Evolutionary conservation across 1,139 yeast genomes (phyloP).

Genomic region (Taphrina pruni): DNA sequence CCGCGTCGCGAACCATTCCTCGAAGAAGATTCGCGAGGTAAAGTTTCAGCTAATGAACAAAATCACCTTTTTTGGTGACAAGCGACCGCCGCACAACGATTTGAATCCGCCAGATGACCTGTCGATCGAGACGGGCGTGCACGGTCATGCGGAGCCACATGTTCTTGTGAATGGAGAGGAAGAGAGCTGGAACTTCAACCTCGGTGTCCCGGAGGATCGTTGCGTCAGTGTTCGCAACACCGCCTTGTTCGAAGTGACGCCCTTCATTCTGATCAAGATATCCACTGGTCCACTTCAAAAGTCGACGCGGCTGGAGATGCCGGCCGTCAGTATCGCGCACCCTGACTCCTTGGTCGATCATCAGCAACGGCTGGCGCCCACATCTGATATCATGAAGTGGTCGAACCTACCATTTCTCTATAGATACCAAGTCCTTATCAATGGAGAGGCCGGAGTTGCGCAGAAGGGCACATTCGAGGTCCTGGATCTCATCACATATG

Average conservation of each 20-base stretch:
- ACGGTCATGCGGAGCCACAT: constrained; percentile 25
- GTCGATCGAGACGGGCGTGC: constrained; percentile 18
- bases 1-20: constrained; percentile 32
- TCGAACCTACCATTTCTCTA: constrained; percentile 24
- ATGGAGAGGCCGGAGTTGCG: constrained; percentile 15
- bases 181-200: constrained; percentile 28
- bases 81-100: constrained; percentile 20
- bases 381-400: constrained; percentile 24
- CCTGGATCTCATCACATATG: constrained; percentile 24
- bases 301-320: constrained; percentile 20
- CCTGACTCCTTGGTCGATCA: constrained; percentile 23
- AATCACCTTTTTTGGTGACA: constrained; percentile 38
- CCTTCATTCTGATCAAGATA: constrained; percentile 29
- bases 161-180: constrained; percentile 19
- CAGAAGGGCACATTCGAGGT: constrained; percentile 29
- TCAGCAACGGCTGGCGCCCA: constrained; percentile 12
- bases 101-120: constrained; percentile 19
- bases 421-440: constrained; percentile 9
- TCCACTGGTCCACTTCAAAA: constrained; percentile 35
- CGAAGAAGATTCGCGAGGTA: constrained; percentile 35
- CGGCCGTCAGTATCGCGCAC: constrained; percentile 25
- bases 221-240: constrained; percentile 36
- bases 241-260: constrained; percentile 40
- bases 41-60: constrained; percentile 31
- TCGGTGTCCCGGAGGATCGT: constrained; percentile 24